A percentile compares a stretch with the other conserved stretches of the same genome.
phyloP scores from a whole-genome alignment of 768 basidiomycete species.

The Boletellus sp. region DNA sequence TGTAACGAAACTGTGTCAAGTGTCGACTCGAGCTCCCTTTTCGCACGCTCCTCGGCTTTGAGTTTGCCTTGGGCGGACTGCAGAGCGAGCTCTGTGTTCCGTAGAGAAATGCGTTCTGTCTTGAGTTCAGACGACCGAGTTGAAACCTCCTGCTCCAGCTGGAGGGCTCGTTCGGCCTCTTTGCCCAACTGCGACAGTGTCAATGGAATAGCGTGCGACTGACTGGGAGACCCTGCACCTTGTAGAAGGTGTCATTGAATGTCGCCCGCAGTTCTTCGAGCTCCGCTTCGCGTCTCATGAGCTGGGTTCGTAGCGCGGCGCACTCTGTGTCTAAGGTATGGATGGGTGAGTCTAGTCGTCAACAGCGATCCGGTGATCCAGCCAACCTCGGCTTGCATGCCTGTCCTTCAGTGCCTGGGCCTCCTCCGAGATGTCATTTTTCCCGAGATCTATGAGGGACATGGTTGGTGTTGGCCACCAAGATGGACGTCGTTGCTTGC shows the following conservation, averaged over 20 bases:
- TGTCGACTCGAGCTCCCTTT: constrained; percentile 52
- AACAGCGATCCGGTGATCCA: neutral
- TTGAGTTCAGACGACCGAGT: constrained; percentile 53
- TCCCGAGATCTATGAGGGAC: constrained; percentile 39
- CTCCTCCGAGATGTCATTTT: constrained; percentile 38
- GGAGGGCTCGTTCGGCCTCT: constrained; percentile 54
- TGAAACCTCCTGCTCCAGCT: constrained; percentile 49
- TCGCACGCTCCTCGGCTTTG: constrained; percentile 46
- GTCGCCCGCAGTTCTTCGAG: constrained; percentile 32
- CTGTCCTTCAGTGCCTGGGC: constrained; percentile 35
- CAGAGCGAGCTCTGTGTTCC: constrained; percentile 52
- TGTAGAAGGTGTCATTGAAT: constrained; percentile 35
- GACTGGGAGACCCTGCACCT: constrained; percentile 25
- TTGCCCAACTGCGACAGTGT: constrained; percentile 43
- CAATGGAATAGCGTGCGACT: neutral
- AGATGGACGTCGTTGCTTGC: neutral
- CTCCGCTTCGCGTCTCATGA: constrained; percentile 37
- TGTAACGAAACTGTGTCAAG: constrained; percentile 52
- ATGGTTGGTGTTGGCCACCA: constrained; percentile 25
- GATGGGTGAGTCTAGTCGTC: constrained; percentile 4
- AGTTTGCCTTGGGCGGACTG: constrained; percentile 46
- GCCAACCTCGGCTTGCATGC: constrained; percentile 35
- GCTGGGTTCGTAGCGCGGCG: constrained; percentile 32
- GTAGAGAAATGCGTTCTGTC: constrained; percentile 48
- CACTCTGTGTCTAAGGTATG: constrained; percentile 32